Conservation (phyloP, 2,329 filamentous ascomycete species). For the Teratosphaeria zuluensis region DNA sequence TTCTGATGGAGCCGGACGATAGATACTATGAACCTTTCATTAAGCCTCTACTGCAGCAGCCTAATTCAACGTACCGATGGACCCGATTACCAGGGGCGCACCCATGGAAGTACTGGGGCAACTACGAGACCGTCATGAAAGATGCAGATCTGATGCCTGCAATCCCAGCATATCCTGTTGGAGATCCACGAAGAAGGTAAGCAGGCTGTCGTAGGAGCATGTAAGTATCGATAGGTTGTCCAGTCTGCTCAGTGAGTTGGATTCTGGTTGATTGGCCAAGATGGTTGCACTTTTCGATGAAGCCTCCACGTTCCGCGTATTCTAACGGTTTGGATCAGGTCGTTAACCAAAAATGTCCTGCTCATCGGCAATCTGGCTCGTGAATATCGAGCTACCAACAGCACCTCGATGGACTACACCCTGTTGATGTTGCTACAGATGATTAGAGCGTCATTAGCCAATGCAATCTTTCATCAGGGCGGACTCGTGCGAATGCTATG, state of each 20-base stretch:
- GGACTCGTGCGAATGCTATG: slow-evolving; percentile 72
- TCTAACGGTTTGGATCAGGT: neutral
- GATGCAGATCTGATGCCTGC: slow-evolving; percentile 42
- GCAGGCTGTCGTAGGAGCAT: slow-evolving; percentile 39
- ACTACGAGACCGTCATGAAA: slow-evolving; percentile 44
- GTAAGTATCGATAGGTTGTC: neutral
- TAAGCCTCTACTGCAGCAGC: slow-evolving; percentile 30
- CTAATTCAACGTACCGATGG: slow-evolving; percentile 41
- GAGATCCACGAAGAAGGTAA: slow-evolving; percentile 34
- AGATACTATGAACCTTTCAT: slow-evolving; percentile 53
- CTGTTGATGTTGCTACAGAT: slow-evolving; percentile 53
- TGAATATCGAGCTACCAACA: slow-evolving; percentile 1
- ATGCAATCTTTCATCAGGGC: slow-evolving; percentile 53
- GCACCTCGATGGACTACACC: neutral
- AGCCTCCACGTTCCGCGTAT: too few relatives aligned
- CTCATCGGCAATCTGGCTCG: slow-evolving; percentile 33
- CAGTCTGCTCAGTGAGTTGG: neutral
- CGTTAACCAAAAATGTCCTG: slow-evolving; percentile 46
- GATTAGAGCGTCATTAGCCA: slow-evolving; percentile 41
- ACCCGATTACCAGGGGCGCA: slow-evolving; percentile 20
- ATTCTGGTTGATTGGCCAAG: too few relatives aligned
- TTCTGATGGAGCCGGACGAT: slow-evolving; percentile 67
- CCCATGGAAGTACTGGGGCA: slow-evolving; percentile 13
- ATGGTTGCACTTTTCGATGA: too few relatives aligned
- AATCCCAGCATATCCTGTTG: slow-evolving; percentile 38